phyloP scores from a whole-genome alignment of 2,329 filamentous ascomycete genomes.

The Beauveria brongniartii region DNA sequence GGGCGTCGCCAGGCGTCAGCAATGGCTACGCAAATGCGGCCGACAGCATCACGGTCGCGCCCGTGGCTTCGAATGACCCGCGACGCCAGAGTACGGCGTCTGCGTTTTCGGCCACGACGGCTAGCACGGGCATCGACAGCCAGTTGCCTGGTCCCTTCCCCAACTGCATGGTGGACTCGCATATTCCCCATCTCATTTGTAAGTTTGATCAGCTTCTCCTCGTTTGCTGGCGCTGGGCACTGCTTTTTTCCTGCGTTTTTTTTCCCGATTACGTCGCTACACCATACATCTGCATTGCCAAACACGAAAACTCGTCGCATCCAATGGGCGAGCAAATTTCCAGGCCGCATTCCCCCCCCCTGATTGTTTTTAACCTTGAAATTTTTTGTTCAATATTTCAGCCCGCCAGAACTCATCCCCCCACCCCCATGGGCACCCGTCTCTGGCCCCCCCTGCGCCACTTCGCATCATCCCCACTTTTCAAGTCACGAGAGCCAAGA shows the following conservation, averaged over 20 bases:
- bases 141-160: conserved; percentile 18
- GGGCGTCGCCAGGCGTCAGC: background rate
- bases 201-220: conserved; percentile 4
- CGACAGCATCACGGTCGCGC: conserved; percentile 4
- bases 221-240: background rate
- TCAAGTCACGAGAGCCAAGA: conserved; percentile 12
- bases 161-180: conserved; percentile 29
- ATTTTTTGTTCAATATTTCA: background rate
- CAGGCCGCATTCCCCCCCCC: background rate
- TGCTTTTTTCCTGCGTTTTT: background rate
- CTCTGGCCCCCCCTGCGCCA: background rate
- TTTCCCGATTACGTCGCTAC: background rate
- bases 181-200: conserved; percentile 34
- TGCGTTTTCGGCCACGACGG: conserved; percentile 13
- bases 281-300: background rate
- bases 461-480: conserved; percentile 7
- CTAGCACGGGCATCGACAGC: conserved; percentile 21
- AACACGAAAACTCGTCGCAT: background rate
- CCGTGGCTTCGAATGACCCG: conserved; percentile 26
- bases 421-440: conserved; percentile 12
- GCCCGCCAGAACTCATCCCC: background rate
- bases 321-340: background rate
- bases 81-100: conserved; percentile 28
- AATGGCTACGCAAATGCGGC: background rate
- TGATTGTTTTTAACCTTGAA: background rate